Evolutionary conservation across 768 basidiomycete genomes (phyloP).

Genomic region (Lentinula sp.): DNA sequence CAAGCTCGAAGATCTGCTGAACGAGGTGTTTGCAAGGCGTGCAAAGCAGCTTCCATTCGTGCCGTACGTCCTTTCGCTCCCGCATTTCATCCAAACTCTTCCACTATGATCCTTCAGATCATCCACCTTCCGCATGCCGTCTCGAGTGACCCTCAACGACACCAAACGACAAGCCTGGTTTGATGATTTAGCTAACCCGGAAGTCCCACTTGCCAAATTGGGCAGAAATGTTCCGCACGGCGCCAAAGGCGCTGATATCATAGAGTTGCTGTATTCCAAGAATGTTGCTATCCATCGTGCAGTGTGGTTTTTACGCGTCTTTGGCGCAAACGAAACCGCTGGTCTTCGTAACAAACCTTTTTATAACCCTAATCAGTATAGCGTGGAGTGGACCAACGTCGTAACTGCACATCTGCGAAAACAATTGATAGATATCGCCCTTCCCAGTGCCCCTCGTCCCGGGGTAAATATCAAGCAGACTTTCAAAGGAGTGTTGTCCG

Average conservation of each 20-base stretch:
- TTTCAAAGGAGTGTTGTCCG: constrained; percentile 77
- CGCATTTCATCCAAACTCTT: neutral
- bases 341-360: constrained; percentile 71
- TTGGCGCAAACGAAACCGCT: constrained; percentile 84
- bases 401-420: constrained; percentile 81
- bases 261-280: constrained; percentile 73
- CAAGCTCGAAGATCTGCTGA: constrained; percentile 71
- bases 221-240: constrained; percentile 86
- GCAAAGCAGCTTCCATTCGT: constrained; percentile 50
- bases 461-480: constrained; percentile 79
- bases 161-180: constrained; percentile 80
- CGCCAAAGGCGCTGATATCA: constrained; percentile 76
- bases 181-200: constrained; percentile 72
- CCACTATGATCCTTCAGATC: constrained; percentile 29
- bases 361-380: constrained; percentile 82
- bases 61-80: constrained; percentile 43
- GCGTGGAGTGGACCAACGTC: constrained; percentile 79
- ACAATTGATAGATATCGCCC: constrained; percentile 69
- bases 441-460: constrained; percentile 73
- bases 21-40: constrained; percentile 64
- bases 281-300: constrained; percentile 77
- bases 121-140: constrained; percentile 73
- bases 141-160: constrained; percentile 78
- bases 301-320: constrained; percentile 82
- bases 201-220: constrained; percentile 74